Evolutionary conservation across 1,139 yeast genomes (phyloP).

Genomic region (Lodderomyces elongisporus): DNA sequence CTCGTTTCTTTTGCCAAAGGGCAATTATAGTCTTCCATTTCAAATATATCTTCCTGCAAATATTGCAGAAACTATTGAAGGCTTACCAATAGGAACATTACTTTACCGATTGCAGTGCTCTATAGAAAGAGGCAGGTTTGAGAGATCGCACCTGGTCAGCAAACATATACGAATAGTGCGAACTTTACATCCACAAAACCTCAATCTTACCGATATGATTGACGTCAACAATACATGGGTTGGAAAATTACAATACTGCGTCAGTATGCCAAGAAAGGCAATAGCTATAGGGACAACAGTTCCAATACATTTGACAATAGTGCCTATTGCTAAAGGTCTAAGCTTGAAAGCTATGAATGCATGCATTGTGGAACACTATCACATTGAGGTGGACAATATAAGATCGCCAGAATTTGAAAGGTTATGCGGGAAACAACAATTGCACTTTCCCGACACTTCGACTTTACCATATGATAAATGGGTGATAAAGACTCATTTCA

Average conservation of each 20-base stretch:
- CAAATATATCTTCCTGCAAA: conserved; percentile 51
- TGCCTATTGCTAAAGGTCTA: conserved; percentile 59
- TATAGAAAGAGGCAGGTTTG: conserved; percentile 50
- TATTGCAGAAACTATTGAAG: conserved; percentile 64
- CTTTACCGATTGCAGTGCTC: conserved; percentile 51
- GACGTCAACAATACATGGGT: conserved; percentile 63
- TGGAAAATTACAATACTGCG: conserved; percentile 59
- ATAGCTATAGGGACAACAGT: conserved; percentile 56
- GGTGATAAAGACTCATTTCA: conserved; percentile 43
- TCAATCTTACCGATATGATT: conserved; percentile 50
- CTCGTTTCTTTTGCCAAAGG: conserved; percentile 52
- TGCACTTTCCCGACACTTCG: conserved; percentile 22
- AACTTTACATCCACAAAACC: conserved; percentile 48
- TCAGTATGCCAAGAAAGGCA: conserved; percentile 51
- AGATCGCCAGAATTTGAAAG: conserved; percentile 42
- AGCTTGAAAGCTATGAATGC: conserved; percentile 42
- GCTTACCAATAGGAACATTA: conserved; percentile 51
- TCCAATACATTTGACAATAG: conserved; percentile 47
- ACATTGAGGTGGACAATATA: conserved; percentile 29
- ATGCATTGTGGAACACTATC: conserved; percentile 50
- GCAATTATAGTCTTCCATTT: conserved; percentile 67
- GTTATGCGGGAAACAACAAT: conserved; percentile 25
- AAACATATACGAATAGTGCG: conserved; percentile 38
- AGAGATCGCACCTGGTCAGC: conserved; percentile 33
- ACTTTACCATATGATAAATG: conserved; percentile 44